These are phyloP conservation scores for Gracilaria gracilis DNA, from an alignment of 23 red algal genomes.

Conservation along the genomic window DNA sequence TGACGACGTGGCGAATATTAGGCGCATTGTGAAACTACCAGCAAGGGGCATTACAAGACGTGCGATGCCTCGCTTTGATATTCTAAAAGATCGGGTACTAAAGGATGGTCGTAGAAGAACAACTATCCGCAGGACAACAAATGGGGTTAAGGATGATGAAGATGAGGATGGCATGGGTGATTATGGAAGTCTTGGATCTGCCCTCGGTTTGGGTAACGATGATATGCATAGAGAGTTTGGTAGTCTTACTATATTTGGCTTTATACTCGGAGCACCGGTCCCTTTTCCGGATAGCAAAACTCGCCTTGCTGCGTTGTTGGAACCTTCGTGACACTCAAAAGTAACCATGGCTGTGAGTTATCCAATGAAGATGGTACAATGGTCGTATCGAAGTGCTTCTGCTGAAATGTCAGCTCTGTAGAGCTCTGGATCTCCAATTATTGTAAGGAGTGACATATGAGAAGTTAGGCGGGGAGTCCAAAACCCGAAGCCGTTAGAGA, in stretches of 20 bases:
- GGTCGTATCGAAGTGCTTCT: too few relatives aligned
- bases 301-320: not conserved
- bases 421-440: not conserved
- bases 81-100: not conserved
- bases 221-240: not conserved
- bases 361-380: not conserved
- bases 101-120: conserved; percentile 18
- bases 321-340: not conserved
- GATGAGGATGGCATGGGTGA: not conserved
- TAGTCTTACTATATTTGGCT: not conserved
- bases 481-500: too few relatives aligned
- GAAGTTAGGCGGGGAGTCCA: too few relatives aligned
- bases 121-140: not conserved
- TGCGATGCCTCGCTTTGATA: not conserved
- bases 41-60: not conserved
- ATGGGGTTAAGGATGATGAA: not conserved
- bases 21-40: not conserved
- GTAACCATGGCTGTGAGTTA: not conserved
- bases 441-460: not conserved
- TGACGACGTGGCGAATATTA: not conserved
- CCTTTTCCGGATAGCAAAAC: not conserved
- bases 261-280: not conserved
- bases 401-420: not conserved
- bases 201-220: not conserved
- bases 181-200: not conserved